Conservation (phyloP, 177 flowering plant species). For the Vitis hybrid region DNA sequence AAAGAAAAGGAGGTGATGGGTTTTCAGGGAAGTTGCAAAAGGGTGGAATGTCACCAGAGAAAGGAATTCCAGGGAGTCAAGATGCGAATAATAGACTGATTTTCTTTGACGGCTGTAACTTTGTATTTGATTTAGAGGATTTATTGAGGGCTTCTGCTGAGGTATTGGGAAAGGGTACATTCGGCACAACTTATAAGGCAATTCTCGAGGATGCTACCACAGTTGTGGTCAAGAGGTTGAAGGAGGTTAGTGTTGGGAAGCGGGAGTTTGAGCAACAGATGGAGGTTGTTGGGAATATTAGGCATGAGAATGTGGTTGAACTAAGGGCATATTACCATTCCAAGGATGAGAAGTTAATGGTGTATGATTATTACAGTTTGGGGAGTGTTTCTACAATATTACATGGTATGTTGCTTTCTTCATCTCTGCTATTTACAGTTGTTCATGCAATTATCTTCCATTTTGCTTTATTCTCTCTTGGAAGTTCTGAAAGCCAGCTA, state of each 20-base stretch:
- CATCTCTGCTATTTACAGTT: neutral
- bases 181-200: constrained; percentile 81
- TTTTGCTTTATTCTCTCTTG: neutral
- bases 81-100: constrained; percentile 69
- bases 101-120: constrained; percentile 85
- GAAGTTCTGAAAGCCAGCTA: neutral
- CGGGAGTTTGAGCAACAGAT: constrained; percentile 91
- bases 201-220: constrained; percentile 73
- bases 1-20: constrained; percentile 35
- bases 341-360: constrained; percentile 89
- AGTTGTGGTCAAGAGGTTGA: constrained; percentile 90
- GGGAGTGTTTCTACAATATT: constrained; percentile 76
- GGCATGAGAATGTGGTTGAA: constrained; percentile 74
- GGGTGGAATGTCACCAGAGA: constrained; percentile 64
- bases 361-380: constrained; percentile 66
- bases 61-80: constrained; percentile 53
- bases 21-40: constrained; percentile 51
- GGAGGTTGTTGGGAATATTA: constrained; percentile 80
- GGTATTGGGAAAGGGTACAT: constrained; percentile 88
- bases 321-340: constrained; percentile 83
- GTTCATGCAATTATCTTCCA: neutral
- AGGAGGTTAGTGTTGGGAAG: constrained; percentile 77
- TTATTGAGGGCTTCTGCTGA: constrained; percentile 93
- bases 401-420: constrained; percentile 55
- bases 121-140: constrained; percentile 88